Evolutionary conservation across 306 rosid species (phyloP).

Genomic region (Ammopiptanthus mongolicus): DNA sequence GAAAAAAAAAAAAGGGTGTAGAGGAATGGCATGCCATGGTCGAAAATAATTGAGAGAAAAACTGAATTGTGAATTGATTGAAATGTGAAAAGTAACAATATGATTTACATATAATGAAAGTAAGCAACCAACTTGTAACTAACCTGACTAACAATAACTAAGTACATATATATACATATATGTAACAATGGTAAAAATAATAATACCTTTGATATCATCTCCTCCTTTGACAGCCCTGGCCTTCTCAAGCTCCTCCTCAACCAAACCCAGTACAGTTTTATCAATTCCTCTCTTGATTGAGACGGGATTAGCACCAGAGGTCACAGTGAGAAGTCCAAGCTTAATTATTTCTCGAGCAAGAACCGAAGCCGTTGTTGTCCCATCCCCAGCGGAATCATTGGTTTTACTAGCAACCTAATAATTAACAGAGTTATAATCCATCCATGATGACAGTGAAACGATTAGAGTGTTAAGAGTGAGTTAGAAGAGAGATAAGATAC

Average conservation of each 20-base stretch:
- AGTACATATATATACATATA: too few relatives aligned
- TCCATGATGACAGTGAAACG: too few relatives aligned
- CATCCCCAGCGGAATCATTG: conserved; percentile 97
- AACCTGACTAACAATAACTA: too few relatives aligned
- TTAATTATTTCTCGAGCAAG: conserved; percentile 93
- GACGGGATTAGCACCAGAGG: conserved; percentile 98
- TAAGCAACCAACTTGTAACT: too few relatives aligned
- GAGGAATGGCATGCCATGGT: not conserved
- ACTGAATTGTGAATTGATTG: too few relatives aligned
- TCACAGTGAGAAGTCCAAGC: conserved; percentile 89
- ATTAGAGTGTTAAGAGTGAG: too few relatives aligned
- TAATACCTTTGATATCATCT: conserved; percentile 80
- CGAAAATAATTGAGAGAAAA: too few relatives aligned
- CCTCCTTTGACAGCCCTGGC: conserved; percentile 87
- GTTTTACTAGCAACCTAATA: conserved; percentile 99
- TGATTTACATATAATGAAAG: too few relatives aligned
- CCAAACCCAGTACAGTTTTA: conserved; percentile 66
- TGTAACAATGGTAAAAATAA: too few relatives aligned
- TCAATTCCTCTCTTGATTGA: conserved; percentile 93
- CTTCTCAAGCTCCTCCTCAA: conserved; percentile 82
- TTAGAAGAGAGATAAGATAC: conserved; percentile 23
- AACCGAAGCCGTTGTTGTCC: conserved; percentile 91
- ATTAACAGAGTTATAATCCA: too few relatives aligned
- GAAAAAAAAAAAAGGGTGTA: not conserved
- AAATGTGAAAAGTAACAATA: too few relatives aligned